A percentile compares a stretch with the other conserved stretches of the same genome.
phyloP scores from a whole-genome alignment of 371 early-diverging fungal species.

The Sporodiniella umbellata region DNA sequence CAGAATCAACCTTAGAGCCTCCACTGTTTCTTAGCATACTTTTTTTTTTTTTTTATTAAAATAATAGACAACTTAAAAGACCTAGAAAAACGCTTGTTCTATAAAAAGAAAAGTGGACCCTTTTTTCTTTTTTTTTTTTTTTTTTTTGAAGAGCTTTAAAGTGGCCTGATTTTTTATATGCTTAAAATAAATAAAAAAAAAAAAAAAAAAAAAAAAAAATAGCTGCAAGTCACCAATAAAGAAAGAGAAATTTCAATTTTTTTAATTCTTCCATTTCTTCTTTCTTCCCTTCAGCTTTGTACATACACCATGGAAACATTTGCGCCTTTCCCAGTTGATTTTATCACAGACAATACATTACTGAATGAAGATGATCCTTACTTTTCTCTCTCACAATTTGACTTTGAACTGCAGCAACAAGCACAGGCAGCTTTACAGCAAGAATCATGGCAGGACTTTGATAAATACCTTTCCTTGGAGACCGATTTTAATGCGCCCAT shows the following conservation, averaged over 20 bases:
- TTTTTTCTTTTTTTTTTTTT: too few species aligned
- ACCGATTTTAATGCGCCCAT: not conserved
- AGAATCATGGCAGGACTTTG: constrained; percentile 38
- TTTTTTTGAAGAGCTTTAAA: too few species aligned
- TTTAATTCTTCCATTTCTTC: constrained; percentile 6
- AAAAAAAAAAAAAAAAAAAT: not conserved
- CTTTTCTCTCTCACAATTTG: constrained; percentile 37
- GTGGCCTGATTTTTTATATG: not conserved
- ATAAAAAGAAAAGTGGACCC: too few species aligned
- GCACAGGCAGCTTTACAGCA: constrained; percentile 36
- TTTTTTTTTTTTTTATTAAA: not conserved
- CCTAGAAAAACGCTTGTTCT: too few species aligned
- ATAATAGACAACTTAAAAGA: too few species aligned
- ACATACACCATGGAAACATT: constrained; percentile 20
- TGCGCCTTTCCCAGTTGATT: constrained; percentile 20
- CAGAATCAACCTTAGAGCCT: not conserved
- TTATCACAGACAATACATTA: constrained; percentile 13
- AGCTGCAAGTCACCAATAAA: too few species aligned
- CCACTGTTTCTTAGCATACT: not conserved
- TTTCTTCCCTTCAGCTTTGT: not conserved
- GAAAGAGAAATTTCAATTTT: constrained; percentile 17
- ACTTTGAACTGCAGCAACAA: constrained; percentile 40
- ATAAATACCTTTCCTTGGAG: constrained; percentile 34
- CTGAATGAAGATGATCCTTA: constrained; percentile 17
- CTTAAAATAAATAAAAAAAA: not conserved